These are phyloP conservation scores for Oryza longistaminata DNA, from an alignment of 176 grass and related monocot species.

Conservation along the genomic window DNA sequence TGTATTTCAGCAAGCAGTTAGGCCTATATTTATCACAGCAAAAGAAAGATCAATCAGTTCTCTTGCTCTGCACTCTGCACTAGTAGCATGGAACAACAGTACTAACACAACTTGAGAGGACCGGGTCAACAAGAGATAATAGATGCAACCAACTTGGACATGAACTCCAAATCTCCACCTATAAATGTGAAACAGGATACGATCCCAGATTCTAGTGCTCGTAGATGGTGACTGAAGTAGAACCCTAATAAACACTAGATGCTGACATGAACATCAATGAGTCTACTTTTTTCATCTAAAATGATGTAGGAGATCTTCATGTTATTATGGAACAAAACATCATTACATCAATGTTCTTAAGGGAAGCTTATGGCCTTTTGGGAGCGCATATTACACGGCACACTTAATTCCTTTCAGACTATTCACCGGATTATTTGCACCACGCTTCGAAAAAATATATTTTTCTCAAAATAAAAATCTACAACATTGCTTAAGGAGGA, in stretches of 20 bases:
- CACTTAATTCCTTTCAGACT: too few relatives aligned
- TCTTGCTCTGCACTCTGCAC: background rate
- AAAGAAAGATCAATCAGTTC: background rate
- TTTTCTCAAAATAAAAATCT: too few relatives aligned
- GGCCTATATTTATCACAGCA: background rate
- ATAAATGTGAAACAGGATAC: constrained; percentile 29
- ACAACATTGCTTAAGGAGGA: background rate
- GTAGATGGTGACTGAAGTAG: constrained; percentile 29
- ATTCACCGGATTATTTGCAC: too few relatives aligned
- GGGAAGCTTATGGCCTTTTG: background rate
- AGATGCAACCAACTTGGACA: constrained; percentile 18
- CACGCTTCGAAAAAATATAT: too few relatives aligned
- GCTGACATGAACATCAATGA: background rate
- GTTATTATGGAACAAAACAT: background rate
- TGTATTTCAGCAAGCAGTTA: background rate
- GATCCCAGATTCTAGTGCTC: constrained; percentile 29
- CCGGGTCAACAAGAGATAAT: background rate
- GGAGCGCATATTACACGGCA: background rate
- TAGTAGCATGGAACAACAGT: background rate
- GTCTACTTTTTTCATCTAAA: background rate
- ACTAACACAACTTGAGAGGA: background rate
- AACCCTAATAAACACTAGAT: constrained; percentile 27
- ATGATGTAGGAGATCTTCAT: background rate
- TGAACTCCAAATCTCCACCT: constrained; percentile 12
- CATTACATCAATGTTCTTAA: background rate